Evolutionary conservation across 208 protist genomes (phyloP).

Genomic region (Crithidia expoeki): DNA sequence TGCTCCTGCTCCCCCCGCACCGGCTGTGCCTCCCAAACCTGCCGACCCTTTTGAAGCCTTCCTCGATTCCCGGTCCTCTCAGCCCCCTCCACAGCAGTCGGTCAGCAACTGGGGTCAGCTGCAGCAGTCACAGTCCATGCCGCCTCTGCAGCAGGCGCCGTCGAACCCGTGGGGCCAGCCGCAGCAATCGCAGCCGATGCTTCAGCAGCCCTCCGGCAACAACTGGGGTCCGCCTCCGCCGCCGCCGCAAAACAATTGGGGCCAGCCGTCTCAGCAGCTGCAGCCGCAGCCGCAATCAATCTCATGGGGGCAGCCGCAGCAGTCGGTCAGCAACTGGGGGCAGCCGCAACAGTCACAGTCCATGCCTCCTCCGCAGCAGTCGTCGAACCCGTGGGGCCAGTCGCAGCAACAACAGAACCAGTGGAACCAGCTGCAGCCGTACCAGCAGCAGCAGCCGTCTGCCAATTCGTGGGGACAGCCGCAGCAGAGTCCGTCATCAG

Average conservation of each 20-base stretch:
- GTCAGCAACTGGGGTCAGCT: no score
- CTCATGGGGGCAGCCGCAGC: slow-evolving; percentile 7
- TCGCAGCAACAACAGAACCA: slow-evolving; percentile 19
- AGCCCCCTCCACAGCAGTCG: slow-evolving; percentile 14
- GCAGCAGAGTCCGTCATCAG: slow-evolving; percentile 24
- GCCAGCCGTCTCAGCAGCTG: slow-evolving; percentile 20
- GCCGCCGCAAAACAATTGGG: slow-evolving; percentile 26
- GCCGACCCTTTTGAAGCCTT: slow-evolving; percentile 72
- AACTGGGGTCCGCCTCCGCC: no score
- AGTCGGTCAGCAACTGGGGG: slow-evolving; percentile 23
- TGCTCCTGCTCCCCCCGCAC: slow-evolving; percentile 15
- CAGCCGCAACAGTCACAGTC: slow-evolving; percentile 29
- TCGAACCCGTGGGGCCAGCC: slow-evolving; percentile 39
- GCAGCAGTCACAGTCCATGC: slow-evolving; percentile 19
- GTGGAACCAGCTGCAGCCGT: slow-evolving; percentile 31
- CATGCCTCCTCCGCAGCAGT: slow-evolving; percentile 1
- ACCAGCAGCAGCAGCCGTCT: slow-evolving; percentile 18
- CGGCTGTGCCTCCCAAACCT: slow-evolving; percentile 20
- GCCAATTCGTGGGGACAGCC: background rate
- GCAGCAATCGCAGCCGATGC: slow-evolving; percentile 13
- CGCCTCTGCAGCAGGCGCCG: slow-evolving; percentile 1
- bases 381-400: slow-evolving; percentile 16
- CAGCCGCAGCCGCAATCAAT: slow-evolving; percentile 14
- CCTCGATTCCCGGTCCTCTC: slow-evolving; percentile 32
- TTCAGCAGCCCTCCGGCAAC: background rate